Conservation (phyloP, 2,329 filamentous ascomycete species). For the Chaetomium sp. region DNA sequence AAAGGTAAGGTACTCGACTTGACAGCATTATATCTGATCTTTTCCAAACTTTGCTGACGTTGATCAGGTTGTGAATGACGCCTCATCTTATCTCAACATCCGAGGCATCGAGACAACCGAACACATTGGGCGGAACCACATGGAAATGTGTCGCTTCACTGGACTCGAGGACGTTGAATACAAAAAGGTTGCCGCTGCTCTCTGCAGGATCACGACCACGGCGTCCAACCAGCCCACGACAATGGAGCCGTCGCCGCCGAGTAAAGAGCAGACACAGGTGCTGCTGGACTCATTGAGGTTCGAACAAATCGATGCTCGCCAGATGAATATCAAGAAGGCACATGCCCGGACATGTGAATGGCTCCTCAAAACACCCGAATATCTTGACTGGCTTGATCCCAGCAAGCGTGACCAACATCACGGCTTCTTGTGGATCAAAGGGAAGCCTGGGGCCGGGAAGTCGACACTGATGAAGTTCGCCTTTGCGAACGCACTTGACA, state of each 20-base stretch:
- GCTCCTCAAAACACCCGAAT: conserved; percentile 43
- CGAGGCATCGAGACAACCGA: conserved; percentile 39
- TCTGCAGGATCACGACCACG: conserved; percentile 7
- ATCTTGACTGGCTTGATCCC: conserved; percentile 44
- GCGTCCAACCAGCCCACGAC: too few species aligned
- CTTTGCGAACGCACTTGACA: conserved; percentile 3
- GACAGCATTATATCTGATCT: not conserved
- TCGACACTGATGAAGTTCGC: conserved; percentile 32
- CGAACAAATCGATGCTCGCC: conserved; percentile 45
- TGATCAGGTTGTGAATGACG: conserved; percentile 42
- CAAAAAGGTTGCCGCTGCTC: conserved; percentile 10
- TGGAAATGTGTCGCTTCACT: conserved; percentile 43
- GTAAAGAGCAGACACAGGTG: conserved; percentile 1
- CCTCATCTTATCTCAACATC: conserved; percentile 41
- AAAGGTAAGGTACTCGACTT: not conserved
- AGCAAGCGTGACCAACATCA: conserved; percentile 19
- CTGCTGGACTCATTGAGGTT: conserved; percentile 42
- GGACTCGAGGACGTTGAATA: conserved; percentile 33
- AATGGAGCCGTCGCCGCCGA: not conserved
- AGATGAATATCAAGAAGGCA: conserved; percentile 28
- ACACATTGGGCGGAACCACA: conserved; percentile 42
- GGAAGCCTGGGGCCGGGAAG: conserved; percentile 31
- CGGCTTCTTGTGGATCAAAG: conserved; percentile 31
- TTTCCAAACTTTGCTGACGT: not conserved
- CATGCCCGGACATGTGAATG: conserved; percentile 48